Evolutionary conservation across 352 stramenopile species (phyloP).

Genomic region (Globisporangium viniferum): DNA sequence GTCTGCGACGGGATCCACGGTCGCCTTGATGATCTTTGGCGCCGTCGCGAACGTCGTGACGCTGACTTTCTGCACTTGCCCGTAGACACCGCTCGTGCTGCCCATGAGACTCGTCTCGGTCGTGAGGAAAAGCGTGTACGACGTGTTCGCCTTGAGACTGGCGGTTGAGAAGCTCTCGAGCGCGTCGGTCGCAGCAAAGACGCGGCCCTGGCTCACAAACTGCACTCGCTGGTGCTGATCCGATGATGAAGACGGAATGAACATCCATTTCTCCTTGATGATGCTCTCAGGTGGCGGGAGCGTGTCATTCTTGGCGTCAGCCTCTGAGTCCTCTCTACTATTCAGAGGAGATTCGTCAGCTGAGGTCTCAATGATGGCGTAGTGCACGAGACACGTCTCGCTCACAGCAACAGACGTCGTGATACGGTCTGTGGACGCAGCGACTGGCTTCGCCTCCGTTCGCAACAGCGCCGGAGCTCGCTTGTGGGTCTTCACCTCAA

Average conservation of each 20-base stretch:
- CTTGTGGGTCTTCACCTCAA: conserved; percentile 39
- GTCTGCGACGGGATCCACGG: conserved; percentile 33
- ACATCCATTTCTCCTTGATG: conserved; percentile 13
- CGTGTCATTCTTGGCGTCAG: neutral
- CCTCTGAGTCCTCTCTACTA: neutral
- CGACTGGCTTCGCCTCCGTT: conserved; percentile 20
- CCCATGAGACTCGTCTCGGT: conserved; percentile 37
- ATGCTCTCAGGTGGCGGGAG: conserved; percentile 8
- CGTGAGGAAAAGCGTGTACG: conserved; percentile 49
- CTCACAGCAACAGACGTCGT: conserved; percentile 21
- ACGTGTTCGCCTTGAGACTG: conserved; percentile 44
- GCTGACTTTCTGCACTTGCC: conserved; percentile 25
- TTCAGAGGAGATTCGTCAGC: neutral
- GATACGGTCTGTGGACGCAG: conserved; percentile 35
- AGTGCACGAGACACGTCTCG: conserved; percentile 45
- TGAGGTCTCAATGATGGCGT: conserved; percentile 23
- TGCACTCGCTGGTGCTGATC: neutral
- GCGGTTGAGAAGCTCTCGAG: conserved; percentile 21
- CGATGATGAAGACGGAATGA: neutral
- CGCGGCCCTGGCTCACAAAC: conserved; percentile 7
- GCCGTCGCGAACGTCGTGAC: conserved; percentile 52
- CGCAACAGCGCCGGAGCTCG: conserved; percentile 29
- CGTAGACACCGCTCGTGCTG: conserved; percentile 49
- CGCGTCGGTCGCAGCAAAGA: neutral
- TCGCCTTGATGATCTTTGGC: conserved; percentile 60